These are phyloP conservation scores for Coemansia sp. DNA, from an alignment of 192 early-diverging fungal species.

Conservation along the genomic window DNA sequence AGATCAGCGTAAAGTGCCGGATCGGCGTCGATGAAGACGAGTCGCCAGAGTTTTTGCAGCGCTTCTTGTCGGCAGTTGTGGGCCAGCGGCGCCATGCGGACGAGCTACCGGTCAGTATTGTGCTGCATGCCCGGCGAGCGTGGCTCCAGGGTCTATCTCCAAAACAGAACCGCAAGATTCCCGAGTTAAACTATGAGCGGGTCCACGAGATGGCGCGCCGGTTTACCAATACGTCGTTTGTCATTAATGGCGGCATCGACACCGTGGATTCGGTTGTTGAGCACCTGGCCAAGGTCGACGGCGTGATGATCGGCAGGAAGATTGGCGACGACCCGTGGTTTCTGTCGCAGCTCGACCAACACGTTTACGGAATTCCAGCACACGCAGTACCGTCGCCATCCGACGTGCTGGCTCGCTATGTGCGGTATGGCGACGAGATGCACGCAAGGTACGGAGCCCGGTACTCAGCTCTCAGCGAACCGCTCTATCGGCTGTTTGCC, in stretches of 20 bases:
- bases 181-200: constrained; percentile 59
- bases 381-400: constrained; percentile 1
- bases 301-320: constrained; percentile 71
- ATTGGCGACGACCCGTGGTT: constrained; percentile 67
- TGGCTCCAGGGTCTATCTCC: constrained; percentile 64
- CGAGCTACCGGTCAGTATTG: constrained; percentile 31
- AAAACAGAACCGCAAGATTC: constrained; percentile 63
- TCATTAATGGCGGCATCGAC: constrained; percentile 67
- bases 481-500: constrained; percentile 32
- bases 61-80: constrained; percentile 28
- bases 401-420: constrained; percentile 21
- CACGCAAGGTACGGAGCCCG: constrained; percentile 18
- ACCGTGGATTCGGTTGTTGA: constrained; percentile 44
- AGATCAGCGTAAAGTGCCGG: constrained; percentile 70
- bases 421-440: constrained; percentile 24
- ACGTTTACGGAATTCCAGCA: constrained; percentile 19
- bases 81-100: neutral
- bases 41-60: constrained; percentile 55
- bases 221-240: constrained; percentile 56
- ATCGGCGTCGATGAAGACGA: constrained; percentile 71
- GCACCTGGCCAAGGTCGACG: constrained; percentile 54
- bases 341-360: constrained; percentile 55
- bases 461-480: constrained; percentile 37
- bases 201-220: constrained; percentile 53
- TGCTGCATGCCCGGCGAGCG: constrained; percentile 69